These are phyloP conservation scores for Euclidium syriacum DNA, from an alignment of 345 rosid genomes.

Conservation along the genomic window DNA sequence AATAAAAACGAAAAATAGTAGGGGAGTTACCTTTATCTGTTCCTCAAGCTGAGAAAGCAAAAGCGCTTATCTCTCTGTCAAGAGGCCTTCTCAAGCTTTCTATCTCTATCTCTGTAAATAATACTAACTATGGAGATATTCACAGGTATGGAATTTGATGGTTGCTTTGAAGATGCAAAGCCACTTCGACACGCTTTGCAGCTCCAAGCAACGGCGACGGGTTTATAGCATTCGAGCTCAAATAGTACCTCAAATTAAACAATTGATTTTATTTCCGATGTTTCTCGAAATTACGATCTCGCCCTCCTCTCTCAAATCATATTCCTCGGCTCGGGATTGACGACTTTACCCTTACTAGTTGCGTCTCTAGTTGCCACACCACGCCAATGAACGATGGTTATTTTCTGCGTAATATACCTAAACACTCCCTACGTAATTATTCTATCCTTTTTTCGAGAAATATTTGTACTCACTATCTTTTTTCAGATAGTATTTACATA, in stretches of 20 bases:
- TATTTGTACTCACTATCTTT: too few species aligned
- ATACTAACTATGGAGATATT: not conserved
- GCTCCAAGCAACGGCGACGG: conserved; percentile 28
- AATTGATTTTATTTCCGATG: not conserved
- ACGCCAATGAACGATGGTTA: conserved; percentile 6
- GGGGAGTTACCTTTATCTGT: conserved; percentile 13
- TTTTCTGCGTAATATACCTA: not conserved
- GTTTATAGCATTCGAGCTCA: conserved; percentile 24
- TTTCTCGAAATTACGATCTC: not conserved
- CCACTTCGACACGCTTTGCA: conserved; percentile 11
- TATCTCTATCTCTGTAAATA: not conserved
- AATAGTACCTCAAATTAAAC: not conserved
- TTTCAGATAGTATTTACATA: too few species aligned
- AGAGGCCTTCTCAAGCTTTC: not conserved
- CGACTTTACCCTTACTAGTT: conserved; percentile 13
- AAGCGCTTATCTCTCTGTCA: not conserved
- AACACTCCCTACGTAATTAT: not conserved
- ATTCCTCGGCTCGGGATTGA: not conserved
- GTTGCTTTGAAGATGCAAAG: conserved; percentile 14
- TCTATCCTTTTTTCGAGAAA: too few species aligned
- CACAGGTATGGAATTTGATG: not conserved
- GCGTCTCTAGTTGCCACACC: conserved; percentile 17
- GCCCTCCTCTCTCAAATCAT: not conserved
- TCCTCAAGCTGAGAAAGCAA: conserved; percentile 5
- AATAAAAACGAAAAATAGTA: not conserved